Evolutionary conservation across 257 asterid species (phyloP).

Genomic region (Solanum bulbocastanum): DNA sequence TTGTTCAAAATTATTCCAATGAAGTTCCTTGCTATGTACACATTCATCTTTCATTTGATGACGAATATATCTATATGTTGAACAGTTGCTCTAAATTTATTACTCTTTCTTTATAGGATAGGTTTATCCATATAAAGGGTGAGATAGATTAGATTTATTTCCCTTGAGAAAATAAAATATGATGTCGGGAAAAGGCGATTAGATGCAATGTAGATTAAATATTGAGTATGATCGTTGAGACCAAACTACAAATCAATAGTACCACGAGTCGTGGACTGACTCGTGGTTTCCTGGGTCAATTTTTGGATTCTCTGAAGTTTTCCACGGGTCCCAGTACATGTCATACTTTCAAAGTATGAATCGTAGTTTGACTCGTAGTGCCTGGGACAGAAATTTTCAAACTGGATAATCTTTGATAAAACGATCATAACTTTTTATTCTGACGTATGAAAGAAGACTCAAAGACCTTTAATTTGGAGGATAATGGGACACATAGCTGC

Average conservation of each 20-base stretch:
- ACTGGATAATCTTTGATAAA: neutral
- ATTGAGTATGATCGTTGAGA: conserved; percentile 11
- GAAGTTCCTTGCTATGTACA: neutral
- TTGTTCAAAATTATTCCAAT: neutral
- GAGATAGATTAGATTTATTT: conserved; percentile 86
- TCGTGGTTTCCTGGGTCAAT: neutral
- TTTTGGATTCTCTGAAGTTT: neutral
- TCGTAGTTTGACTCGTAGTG: neutral
- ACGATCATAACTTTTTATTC: neutral
- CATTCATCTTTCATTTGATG: neutral
- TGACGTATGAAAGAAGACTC: neutral
- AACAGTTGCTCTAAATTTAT: neutral
- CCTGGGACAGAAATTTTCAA: neutral
- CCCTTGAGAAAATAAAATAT: conserved; percentile 77
- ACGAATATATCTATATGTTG: neutral
- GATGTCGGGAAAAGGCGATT: conserved; percentile 63
- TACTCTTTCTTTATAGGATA: conserved; percentile 40
- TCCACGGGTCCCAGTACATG: neutral
- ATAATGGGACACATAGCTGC: neutral
- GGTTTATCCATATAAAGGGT: conserved; percentile 91
- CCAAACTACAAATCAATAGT: neutral
- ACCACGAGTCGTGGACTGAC: neutral
- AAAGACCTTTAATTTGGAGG: neutral
- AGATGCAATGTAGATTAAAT: conserved; percentile 67
- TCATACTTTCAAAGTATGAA: neutral